These are phyloP conservation scores for Mycena maculata DNA, from an alignment of 768 basidiomycete species.

Conservation along the genomic window DNA sequence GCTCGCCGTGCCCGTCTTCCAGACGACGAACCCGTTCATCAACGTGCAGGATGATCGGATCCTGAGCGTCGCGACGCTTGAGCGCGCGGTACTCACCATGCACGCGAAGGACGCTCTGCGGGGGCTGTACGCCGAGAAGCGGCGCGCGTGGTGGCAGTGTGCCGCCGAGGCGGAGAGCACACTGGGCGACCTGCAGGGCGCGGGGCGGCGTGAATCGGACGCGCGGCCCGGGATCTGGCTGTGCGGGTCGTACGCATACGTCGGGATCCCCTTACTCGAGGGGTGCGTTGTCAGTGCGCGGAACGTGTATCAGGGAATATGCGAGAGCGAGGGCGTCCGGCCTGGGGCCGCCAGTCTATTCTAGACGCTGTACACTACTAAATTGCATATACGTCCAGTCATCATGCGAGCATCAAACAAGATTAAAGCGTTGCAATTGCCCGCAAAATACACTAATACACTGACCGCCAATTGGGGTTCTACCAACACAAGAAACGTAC, in stretches of 20 bases:
- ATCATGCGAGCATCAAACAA: too few species aligned
- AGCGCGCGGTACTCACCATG: slow-evolving; percentile 69
- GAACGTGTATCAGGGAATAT: slow-evolving; percentile 52
- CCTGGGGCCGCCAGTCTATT: slow-evolving; percentile 21
- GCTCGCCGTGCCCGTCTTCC: slow-evolving; percentile 58
- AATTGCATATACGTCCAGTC: background rate
- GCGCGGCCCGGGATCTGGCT: slow-evolving; percentile 68
- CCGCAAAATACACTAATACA: slow-evolving; percentile 25
- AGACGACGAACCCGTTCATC: slow-evolving; percentile 81
- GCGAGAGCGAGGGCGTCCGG: slow-evolving; percentile 29
- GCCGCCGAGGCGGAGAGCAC: slow-evolving; percentile 48
- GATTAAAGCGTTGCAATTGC: slow-evolving; percentile 36
- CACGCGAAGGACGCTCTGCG: slow-evolving; percentile 63
- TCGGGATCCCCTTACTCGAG: slow-evolving; percentile 82
- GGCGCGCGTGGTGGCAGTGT: slow-evolving; percentile 58
- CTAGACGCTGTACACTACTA: background rate
- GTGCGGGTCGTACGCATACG: slow-evolving; percentile 77
- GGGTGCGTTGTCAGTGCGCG: slow-evolving; percentile 83
- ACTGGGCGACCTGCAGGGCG: slow-evolving; percentile 67
- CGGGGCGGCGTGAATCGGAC: slow-evolving; percentile 46
- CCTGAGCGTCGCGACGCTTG: slow-evolving; percentile 68
- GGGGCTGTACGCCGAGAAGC: slow-evolving; percentile 53
- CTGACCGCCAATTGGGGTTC: slow-evolving; percentile 25
- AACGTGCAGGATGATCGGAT: slow-evolving; percentile 59
- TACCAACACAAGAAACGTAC: slow-evolving; percentile 20